Base-by-base conservation (phyloP, 371 early-diverging fungal genomes). In the Lichtheimia hyalospora region DNA sequence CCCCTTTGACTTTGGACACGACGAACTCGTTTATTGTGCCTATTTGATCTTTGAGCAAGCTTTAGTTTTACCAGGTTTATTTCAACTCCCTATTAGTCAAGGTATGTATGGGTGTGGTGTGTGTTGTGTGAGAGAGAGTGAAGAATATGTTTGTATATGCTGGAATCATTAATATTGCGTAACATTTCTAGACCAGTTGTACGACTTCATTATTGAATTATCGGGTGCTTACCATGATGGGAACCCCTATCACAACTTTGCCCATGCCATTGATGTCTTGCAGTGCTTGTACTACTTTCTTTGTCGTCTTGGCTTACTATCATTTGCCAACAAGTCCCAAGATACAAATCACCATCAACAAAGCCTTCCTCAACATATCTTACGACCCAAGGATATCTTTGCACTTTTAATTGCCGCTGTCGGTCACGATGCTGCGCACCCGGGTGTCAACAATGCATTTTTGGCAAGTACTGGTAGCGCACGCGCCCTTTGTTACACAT, bases 381-480 rank as follows among this genome's bases (percentile, higher is more conserved):
- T 89, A 54, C 71, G 78, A 16, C 83, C 87, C 5, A 81, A 75
- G 15, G 90, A 92, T 53, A 73, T 82, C 10, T 81, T 91, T 66
- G 89, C 90, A 3, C 71, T 91, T 15, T 68, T 90, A 13, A 79
- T 93, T 13, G 90, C 92, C 25, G 85, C 89, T 28, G 83, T 91
- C 62, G 89, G 90, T 24, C 92, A 92, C 65, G 92, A 93, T 69
- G 81, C 89, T n/a, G 92, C 88, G 23, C 92, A 93, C 66, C 92
- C 92, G 16, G 92, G 93, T 18, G 87, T 92, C 8, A 92, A 88
- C 68, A 93, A 92, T 58, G 70, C 76, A 58, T 90, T 90, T 63
- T 71, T 92, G 78, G 84, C 83, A 72, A 56, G 73, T 8, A 49
- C 20, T 39, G 25, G 15, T 40, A 2, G 24, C 28, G 25, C 15